These are phyloP conservation scores for Dunaliella sp. DNA, from an alignment of 139 green algal genomes.

Conservation along the genomic window DNA sequence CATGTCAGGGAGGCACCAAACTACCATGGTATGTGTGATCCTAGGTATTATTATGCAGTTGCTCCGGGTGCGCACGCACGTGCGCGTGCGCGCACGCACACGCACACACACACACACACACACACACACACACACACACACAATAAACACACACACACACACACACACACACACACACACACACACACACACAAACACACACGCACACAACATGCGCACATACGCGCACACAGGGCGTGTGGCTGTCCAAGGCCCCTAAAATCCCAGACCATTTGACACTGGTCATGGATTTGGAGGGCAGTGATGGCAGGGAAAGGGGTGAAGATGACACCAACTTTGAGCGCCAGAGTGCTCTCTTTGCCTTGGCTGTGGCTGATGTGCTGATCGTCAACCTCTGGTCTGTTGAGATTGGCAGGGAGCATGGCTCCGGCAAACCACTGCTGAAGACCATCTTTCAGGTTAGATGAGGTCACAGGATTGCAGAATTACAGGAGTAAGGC, in stretches of 20 bases:
- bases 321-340: slow-evolving; percentile 99
- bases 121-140: slow-evolving; percentile 22
- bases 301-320: slow-evolving; percentile 80
- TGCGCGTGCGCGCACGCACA: not conserved
- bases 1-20: not conserved
- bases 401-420: slow-evolving; percentile 96
- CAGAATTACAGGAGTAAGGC: too few species aligned
- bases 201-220: not conserved
- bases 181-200: slow-evolving; percentile 25
- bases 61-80: not conserved
- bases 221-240: slow-evolving; percentile 64
- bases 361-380: slow-evolving; percentile 89
- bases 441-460: slow-evolving; percentile 97
- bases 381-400: slow-evolving; percentile 98
- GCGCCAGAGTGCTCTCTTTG: slow-evolving; percentile 94
- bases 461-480: too few species aligned
- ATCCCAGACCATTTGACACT: slow-evolving; percentile 67
- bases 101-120: slow-evolving; percentile 20
- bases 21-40: not conserved
- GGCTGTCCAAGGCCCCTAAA: slow-evolving; percentile 73
- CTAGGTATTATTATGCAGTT: too few species aligned
- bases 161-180: slow-evolving; percentile 19
- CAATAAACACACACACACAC: slow-evolving; percentile 19
- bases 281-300: slow-evolving; percentile 95
- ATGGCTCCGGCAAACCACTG: slow-evolving; percentile 93